These are phyloP conservation scores for Lipomyces chichibuensis DNA, from an alignment of 805 yeast species.

Conservation along the genomic window DNA sequence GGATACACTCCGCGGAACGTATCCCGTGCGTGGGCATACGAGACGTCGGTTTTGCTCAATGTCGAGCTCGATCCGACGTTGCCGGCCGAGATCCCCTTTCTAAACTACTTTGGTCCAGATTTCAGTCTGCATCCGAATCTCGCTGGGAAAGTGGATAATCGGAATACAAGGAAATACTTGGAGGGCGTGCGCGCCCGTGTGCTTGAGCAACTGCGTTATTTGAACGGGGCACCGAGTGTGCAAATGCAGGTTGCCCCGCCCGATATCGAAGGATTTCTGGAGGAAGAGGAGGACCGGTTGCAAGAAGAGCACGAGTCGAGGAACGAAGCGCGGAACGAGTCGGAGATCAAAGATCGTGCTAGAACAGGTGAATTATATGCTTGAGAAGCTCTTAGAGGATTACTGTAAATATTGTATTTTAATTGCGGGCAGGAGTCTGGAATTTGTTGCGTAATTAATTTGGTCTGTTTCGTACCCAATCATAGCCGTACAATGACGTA, in stretches of 20 bases:
- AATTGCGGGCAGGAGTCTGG: background rate
- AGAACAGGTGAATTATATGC: constrained; percentile 36
- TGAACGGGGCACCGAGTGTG: constrained; percentile 93
- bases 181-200: constrained; percentile 77
- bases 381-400: background rate
- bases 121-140: constrained; percentile 81
- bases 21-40: constrained; percentile 92
- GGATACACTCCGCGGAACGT: constrained; percentile 98
- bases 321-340: constrained; percentile 24
- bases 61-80: constrained; percentile 73
- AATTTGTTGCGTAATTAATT: background rate
- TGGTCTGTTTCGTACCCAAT: background rate
- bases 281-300: constrained; percentile 46
- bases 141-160: constrained; percentile 81
- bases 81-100: constrained; percentile 74
- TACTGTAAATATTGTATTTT: constrained; percentile 4
- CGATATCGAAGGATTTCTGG: constrained; percentile 47
- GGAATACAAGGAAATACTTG: constrained; percentile 77
- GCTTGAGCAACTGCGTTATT: constrained; percentile 75
- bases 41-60: constrained; percentile 83
- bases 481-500: rapidly evolving
- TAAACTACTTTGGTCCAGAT: constrained; percentile 88
- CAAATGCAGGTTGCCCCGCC: constrained; percentile 92
- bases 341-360: constrained; percentile 34
- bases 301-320: constrained; percentile 41